Evolutionary conservation across 1,139 yeast genomes (phyloP).

Genomic region (Saccharomyces hybrid): DNA sequence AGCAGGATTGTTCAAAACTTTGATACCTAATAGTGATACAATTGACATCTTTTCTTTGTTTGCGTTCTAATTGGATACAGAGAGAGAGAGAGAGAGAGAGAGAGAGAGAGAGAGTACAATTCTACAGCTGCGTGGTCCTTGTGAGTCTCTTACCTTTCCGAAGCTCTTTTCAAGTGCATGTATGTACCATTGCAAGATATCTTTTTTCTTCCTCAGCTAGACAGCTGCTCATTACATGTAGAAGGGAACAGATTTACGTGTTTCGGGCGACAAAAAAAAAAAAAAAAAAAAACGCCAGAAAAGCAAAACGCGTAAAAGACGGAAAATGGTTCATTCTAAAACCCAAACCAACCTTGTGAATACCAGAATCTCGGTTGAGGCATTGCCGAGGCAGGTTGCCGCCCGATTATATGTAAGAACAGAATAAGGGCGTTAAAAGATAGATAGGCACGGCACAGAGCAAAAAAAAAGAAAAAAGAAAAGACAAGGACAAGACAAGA

Average conservation of each 20-base stretch:
- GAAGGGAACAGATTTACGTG: not conserved
- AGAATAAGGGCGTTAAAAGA: not conserved
- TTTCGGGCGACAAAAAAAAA: not conserved
- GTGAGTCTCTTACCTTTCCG: not conserved
- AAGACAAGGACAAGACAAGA: not conserved
- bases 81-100: not conserved
- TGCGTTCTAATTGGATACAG: not conserved
- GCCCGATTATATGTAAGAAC: not conserved
- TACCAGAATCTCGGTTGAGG: not conserved
- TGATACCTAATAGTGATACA: slow-evolving; percentile 84
- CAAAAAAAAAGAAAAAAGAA: not conserved
- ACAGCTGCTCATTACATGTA: not conserved
- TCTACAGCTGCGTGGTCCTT: not conserved
- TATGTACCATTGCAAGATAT: not conserved
- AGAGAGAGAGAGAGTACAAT: not conserved
- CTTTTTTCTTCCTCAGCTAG: not conserved
- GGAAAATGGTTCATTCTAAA: not conserved
- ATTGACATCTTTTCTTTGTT: slow-evolving; percentile 57
- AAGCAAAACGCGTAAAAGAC: not conserved
- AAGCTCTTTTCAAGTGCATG: not conserved
- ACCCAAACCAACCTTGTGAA: not conserved
- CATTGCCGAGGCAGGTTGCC: not conserved
- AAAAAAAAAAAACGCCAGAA: not conserved
- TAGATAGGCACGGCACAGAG: not conserved
- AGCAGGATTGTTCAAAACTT: slow-evolving; percentile 92